Evolutionary conservation across 2,329 filamentous ascomycete species (phyloP), one percentile per base, ranked within the genome.

Genomic region (Aspergillus pseudoterreus): DNA sequence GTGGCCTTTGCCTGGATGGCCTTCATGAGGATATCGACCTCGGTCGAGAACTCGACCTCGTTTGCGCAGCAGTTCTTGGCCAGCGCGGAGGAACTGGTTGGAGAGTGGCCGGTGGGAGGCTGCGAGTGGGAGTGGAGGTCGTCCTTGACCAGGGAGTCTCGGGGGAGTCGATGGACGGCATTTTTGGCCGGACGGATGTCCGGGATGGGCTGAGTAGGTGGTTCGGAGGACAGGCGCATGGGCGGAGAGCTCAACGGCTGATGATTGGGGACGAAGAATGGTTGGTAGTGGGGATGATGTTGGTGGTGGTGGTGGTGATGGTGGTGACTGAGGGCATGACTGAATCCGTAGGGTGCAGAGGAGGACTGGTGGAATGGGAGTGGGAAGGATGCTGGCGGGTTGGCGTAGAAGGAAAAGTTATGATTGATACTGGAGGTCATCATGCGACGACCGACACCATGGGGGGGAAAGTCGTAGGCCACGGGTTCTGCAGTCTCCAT

Each of bases 11-110:
- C 76, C 68, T 96, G 91, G 43, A 96, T 92, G 0, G 87, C 83
- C 70, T 87, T 90, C 90, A 96, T 95, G 39, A 97, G 74, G 39
- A 84, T 85, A 67, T 96, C 92, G 35, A 96, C 85, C 53, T 90
- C 83, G 0, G 91, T 96, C n/a, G 82, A 80, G 67, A 92, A 92
- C 54, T 82, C 79, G 36, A 83, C 73, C n/a, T 81, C 75, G 2
- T 57, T 71, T 52, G 75, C 68, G 27, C 77, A 72, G 9, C 75
- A 71, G 57, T 73, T 73, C 67, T 78, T 81, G 57, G 39, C 47
- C 15, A 53, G 57, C 43, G 60, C 22, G n/a, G 43, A 9, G 30
- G 17, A 47, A 27, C 51, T 45, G 12, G 47, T 54, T 5, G 41
- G 45, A 1, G 58, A 44, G n/a, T 49, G 52, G 24, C 35, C 24